Evolutionary conservation across 176 grass and related monocot species (phyloP).

Genomic region (Alopecurus myosuroides): DNA sequence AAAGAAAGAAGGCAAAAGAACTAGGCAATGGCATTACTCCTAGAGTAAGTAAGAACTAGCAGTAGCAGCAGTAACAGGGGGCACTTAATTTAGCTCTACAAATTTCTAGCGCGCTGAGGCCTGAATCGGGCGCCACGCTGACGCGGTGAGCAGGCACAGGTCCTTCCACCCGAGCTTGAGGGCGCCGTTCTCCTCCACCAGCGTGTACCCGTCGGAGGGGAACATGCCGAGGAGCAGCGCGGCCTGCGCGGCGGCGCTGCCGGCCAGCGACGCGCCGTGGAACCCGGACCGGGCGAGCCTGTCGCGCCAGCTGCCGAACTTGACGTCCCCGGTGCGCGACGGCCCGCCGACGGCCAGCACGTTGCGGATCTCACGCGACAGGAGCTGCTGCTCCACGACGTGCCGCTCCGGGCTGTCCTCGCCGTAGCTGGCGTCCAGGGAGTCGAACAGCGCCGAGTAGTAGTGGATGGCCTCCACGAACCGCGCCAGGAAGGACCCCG

Average conservation of each 20-base stretch:
- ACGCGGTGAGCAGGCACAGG: conserved; percentile 85
- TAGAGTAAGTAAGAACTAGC: conserved; percentile 26
- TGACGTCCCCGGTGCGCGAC: conserved; percentile 73
- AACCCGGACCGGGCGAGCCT: conserved; percentile 83
- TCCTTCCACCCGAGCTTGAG: conserved; percentile 99
- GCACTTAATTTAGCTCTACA: neutral
- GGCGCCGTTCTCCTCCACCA: conserved; percentile 80
- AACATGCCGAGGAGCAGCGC: conserved; percentile 93
- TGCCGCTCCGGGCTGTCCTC: conserved; percentile 91
- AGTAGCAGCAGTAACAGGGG: no score
- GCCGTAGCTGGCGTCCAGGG: conserved; percentile 88
- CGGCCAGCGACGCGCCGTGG: conserved; percentile 63
- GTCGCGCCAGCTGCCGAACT: conserved; percentile 89
- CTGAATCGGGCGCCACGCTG: conserved; percentile 84
- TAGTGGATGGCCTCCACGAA: conserved; percentile 99
- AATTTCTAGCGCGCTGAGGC: conserved; percentile 18
- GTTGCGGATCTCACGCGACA: conserved; percentile 90
- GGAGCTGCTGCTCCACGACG: conserved; percentile 94
- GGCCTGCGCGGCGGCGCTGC: conserved; percentile 84
- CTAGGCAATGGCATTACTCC: conserved; percentile 10
- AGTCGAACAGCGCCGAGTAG: conserved; percentile 96
- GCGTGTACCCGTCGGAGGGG: conserved; percentile 91
- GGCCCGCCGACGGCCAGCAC: conserved; percentile 93
- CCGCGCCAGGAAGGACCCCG: conserved; percentile 80
- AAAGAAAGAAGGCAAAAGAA: conserved; percentile 33